Evolutionary conservation across 2,329 filamentous ascomycete species (phyloP).

Genomic region (Talaromyces funiculosus): DNA sequence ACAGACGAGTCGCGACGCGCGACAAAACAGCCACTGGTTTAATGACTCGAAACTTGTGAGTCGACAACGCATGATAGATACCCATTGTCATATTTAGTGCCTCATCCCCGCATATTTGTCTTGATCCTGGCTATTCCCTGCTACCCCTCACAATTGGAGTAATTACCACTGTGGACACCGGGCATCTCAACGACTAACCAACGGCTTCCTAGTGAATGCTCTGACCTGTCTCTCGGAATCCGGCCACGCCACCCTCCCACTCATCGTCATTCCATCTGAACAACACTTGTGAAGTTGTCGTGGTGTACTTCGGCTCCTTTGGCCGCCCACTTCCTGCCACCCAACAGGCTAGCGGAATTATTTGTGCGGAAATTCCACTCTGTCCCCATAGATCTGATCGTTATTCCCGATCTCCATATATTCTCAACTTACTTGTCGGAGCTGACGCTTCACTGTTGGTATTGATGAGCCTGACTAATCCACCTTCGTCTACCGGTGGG

Average conservation of each 20-base stretch:
- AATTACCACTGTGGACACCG: neutral
- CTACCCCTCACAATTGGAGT: neutral
- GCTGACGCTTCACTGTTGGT: slow-evolving; percentile 1
- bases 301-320: neutral
- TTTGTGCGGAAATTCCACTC: neutral
- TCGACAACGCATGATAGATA: neutral
- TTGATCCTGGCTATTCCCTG: neutral
- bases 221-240: slow-evolving; percentile 3
- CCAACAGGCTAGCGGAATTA: neutral
- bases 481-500: slow-evolving; percentile 33
- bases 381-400: neutral
- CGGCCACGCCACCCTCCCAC: neutral
- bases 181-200: neutral
- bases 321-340: slow-evolving; percentile 1
- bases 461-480: slow-evolving; percentile 40
- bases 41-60: neutral
- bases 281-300: neutral
- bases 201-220: neutral
- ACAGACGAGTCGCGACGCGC: neutral
- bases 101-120: neutral
- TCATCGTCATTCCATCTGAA: neutral
- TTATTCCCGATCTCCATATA: slow-evolving; percentile 7
- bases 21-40: neutral
- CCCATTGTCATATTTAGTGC: neutral
- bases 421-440: slow-evolving; percentile 3